A percentile compares a stretch with the other conserved stretches of the same genome.
These are phyloP conservation scores for Glycine latifolia DNA, from an alignment of 306 rosid genomes.

Conservation along the genomic window DNA sequence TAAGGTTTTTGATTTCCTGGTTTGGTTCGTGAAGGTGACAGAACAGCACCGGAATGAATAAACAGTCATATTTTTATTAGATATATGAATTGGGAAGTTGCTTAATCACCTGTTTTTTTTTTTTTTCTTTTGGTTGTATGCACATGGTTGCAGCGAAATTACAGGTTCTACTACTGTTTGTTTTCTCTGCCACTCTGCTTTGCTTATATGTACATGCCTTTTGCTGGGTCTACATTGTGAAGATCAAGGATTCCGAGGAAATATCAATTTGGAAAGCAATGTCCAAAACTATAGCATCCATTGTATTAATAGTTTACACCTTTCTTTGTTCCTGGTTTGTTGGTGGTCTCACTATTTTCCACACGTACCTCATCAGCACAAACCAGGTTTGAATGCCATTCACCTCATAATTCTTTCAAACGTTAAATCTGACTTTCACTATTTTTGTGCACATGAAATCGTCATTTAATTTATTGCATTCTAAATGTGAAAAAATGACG, in stretches of 20 bases:
- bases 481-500: background rate
- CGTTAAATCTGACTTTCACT: background rate
- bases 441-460: background rate
- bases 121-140: constrained; percentile 17
- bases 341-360: constrained; percentile 74
- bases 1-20: no score
- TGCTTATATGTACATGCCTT: constrained; percentile 74
- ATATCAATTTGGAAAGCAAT: constrained; percentile 73
- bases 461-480: background rate
- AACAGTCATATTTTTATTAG: constrained; percentile 14
- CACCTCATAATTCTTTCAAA: constrained; percentile 2
- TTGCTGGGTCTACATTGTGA: constrained; percentile 78
- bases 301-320: constrained; percentile 62
- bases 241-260: constrained; percentile 59
- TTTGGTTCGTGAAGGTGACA: no score
- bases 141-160: constrained; percentile 69
- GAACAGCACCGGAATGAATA: no score
- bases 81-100: constrained; percentile 22
- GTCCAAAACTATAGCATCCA: constrained; percentile 76
- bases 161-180: constrained; percentile 77
- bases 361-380: constrained; percentile 76
- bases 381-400: constrained; percentile 64
- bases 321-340: constrained; percentile 76
- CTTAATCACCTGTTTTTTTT: constrained; percentile 9
- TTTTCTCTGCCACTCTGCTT: constrained; percentile 67